Conservation (phyloP, 768 basidiomycete genomes). For the button mushroom (Agaricus bisporus) region DNA sequence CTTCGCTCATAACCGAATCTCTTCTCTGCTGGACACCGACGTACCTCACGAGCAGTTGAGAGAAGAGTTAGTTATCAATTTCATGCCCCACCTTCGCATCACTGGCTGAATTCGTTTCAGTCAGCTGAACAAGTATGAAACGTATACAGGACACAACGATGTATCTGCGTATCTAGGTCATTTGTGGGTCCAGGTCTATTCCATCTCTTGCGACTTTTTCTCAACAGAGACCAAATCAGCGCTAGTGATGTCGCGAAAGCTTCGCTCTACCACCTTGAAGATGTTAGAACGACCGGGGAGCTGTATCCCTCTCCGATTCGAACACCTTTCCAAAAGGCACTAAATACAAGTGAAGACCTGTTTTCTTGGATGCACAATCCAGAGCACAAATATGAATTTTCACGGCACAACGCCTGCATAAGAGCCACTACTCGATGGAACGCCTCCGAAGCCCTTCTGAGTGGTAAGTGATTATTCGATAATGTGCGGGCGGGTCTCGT, state of each 20-base stretch:
- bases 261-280: slow-evolving; percentile 7
- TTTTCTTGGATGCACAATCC: slow-evolving; percentile 10
- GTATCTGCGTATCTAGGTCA: slow-evolving; percentile 6
- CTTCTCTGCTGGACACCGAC: slow-evolving; percentile 12
- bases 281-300: background rate
- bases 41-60: background rate
- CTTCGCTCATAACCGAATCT: slow-evolving; percentile 21
- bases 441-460: background rate
- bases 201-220: background rate
- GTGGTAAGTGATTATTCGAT: background rate
- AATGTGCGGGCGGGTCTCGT: background rate
- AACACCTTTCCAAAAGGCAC: slow-evolving; percentile 7
- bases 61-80: background rate
- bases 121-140: slow-evolving; percentile 2
- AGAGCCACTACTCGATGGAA: slow-evolving; percentile 5
- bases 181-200: background rate
- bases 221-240: background rate
- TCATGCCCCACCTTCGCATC: background rate
- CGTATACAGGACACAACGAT: background rate
- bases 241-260: slow-evolving; percentile 4
- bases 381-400: slow-evolving; percentile 1
- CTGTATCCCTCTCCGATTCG: background rate
- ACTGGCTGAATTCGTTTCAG: background rate
- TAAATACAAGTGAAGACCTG: background rate
- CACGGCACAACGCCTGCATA: slow-evolving; percentile 7